These are phyloP conservation scores for Gaillardinia entomophila DNA, from an alignment of 805 yeast genomes.

Conservation along the genomic window DNA sequence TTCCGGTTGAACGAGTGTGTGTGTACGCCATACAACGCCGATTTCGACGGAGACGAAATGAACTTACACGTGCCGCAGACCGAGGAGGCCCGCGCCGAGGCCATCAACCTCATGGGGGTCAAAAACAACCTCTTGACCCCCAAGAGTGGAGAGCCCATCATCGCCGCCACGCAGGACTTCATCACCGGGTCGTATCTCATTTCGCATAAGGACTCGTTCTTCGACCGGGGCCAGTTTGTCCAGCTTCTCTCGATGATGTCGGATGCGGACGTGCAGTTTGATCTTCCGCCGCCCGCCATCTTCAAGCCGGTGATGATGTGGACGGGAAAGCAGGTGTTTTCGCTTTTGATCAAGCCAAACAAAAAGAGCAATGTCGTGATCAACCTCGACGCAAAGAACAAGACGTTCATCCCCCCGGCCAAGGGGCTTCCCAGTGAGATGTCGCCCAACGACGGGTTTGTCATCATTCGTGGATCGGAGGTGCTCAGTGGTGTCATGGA, in stretches of 20 bases:
- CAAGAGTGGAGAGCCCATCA: constrained; percentile 96
- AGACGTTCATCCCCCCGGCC: constrained; percentile 77
- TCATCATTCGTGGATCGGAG: constrained; percentile 83
- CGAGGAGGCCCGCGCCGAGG: constrained; percentile 98
- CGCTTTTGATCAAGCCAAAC: constrained; percentile 82
- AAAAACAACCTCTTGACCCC: constrained; percentile 93
- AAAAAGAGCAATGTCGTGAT: constrained; percentile 69
- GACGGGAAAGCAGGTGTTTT: constrained; percentile 97
- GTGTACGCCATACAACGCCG: constrained; percentile 98
- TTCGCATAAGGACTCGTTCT: constrained; percentile 90
- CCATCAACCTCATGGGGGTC: constrained; percentile 97
- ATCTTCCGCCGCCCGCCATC: constrained; percentile 92
- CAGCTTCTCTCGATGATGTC: constrained; percentile 93
- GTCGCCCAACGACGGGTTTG: constrained; percentile 97
- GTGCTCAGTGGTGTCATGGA: constrained; percentile 95
- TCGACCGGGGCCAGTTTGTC: constrained; percentile 76
- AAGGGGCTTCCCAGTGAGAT: constrained; percentile 76
- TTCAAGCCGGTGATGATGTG: constrained; percentile 84
- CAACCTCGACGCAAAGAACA: constrained; percentile 91
- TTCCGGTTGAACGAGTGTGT: constrained; percentile 97
- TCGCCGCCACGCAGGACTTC: constrained; percentile 99
- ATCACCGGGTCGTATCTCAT: constrained; percentile 93
- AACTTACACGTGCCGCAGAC: constrained; percentile 98
- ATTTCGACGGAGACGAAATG: constrained; percentile 99
- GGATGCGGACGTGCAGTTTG: constrained; percentile 83